Evolutionary conservation across 1,284 basidiomycete genomes (phyloP).

Genomic region (Puccinia hordei): DNA sequence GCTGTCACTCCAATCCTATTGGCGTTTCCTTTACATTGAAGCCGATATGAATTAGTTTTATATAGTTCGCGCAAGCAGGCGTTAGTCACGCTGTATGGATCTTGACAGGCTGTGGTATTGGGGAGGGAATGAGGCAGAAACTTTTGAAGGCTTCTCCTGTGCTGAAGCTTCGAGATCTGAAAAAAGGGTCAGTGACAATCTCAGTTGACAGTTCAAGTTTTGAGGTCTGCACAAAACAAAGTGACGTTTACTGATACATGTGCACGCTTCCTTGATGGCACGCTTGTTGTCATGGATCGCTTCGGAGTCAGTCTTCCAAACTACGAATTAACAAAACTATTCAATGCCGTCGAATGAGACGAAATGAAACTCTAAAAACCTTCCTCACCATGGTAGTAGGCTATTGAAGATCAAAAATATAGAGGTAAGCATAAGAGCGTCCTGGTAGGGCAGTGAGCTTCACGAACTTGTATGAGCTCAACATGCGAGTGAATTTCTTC

Average conservation of each 20-base stretch:
- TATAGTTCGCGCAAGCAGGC: constrained; percentile 33
- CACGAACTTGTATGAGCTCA: constrained; percentile 26
- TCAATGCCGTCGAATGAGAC: neutral
- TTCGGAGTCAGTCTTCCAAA: constrained; percentile 37
- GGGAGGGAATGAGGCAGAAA: neutral
- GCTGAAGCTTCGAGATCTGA: neutral
- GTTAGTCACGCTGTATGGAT: constrained; percentile 20
- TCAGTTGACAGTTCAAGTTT: neutral
- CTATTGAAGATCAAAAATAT: constrained; percentile 11
- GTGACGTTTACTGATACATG: neutral
- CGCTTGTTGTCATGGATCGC: neutral
- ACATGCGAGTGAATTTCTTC: constrained; percentile 21
- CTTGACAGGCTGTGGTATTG: neutral
- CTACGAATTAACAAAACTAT: neutral
- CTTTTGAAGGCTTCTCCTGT: neutral
- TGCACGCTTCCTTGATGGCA: neutral
- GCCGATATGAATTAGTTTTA: constrained; percentile 11
- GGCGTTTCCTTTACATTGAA: neutral
- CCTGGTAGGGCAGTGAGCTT: neutral
- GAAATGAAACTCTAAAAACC: neutral
- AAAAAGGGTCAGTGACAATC: neutral
- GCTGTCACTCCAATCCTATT: constrained; percentile 39
- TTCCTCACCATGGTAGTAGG: constrained; percentile 37
- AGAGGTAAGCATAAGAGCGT: neutral
- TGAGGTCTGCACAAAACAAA: neutral